Base-by-base conservation (phyloP, 805 yeast species). In the Kodamaea lidongshanica region DNA sequence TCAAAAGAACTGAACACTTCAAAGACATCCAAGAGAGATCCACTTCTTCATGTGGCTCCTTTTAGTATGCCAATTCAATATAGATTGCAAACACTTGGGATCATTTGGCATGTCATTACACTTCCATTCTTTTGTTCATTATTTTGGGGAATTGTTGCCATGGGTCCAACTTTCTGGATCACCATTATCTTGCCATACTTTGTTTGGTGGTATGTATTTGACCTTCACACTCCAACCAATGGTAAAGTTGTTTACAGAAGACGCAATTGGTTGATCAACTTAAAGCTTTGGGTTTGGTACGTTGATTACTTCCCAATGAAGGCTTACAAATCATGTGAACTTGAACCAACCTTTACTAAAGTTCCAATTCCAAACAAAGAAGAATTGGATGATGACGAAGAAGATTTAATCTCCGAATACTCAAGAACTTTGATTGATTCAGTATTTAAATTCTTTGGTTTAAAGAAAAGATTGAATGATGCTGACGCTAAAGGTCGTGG, bases 221-320 rank as follows among this genome's bases (percentile, higher is more conserved):
- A 79, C 46, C 72, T 74, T 43, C 74, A 73, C 38, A 70, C 95
- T 1, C 84, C 87, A 0, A 72, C 77, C 8, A 78, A 80, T 42
- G 97, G 97, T 1, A 66, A 70, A 11, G 80, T 76, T 0, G 67
- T 71, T 2, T 56, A 68, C 30, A 56, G 94, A 21, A 63, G 68
- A 24, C 76, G 82, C 3, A 52, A 56, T 2, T 65, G 70, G 62
- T 62, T 84, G 49, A 70, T 85, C 39, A 66, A 70, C 17, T 46
- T 74, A 19, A 45, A 58, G 6, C 40, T 83, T 12, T 89, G 92
- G 86, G 72, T 66, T 37, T 70, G 76, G 55, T 87, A 81, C 51
- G 77, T 79, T 25, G 60, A 67, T 26, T 92, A 86, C 56, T 92
- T 82, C 57, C 97, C 97, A 0, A 74, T 92, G 12, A 55, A 54